Percentiles rank a stretch among this genome's conserved stretches.
These are phyloP conservation scores for Juglanconis juglandina DNA, from an alignment of 2,329 filamentous ascomycete species.

Conservation along the genomic window DNA sequence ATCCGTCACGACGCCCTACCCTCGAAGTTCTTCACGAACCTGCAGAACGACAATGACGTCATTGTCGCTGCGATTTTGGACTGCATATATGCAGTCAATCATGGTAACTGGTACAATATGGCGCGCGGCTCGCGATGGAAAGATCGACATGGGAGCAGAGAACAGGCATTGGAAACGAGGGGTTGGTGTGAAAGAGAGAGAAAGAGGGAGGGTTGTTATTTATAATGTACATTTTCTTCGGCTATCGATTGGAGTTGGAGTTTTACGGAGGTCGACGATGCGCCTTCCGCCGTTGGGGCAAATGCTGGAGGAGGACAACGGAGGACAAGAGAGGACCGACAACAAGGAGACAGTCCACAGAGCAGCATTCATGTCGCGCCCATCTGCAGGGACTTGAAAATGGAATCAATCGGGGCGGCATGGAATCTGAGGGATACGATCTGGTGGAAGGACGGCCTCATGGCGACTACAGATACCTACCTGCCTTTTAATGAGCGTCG, in stretches of 20 bases:
- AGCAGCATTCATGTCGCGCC: background rate
- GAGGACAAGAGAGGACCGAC: background rate
- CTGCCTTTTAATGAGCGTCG: slow-evolving; percentile 3
- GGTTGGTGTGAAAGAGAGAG: background rate
- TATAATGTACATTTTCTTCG: slow-evolving; percentile 17
- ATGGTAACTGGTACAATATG: background rate
- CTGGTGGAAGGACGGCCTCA: background rate
- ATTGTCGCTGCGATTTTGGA: background rate
- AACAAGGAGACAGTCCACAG: background rate
- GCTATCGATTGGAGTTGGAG: slow-evolving; percentile 12
- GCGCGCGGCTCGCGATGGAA: background rate
- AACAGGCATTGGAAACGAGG: slow-evolving; percentile 7
- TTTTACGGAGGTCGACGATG: slow-evolving; percentile 5
- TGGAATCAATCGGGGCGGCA: background rate
- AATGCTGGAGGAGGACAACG: background rate
- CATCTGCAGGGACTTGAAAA: background rate
- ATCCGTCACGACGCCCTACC: background rate
- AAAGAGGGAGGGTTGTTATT: background rate
- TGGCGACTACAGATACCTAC: background rate
- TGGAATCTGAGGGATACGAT: background rate
- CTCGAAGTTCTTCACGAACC: background rate
- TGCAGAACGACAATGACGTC: background rate
- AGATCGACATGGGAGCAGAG: background rate
- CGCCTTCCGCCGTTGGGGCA: background rate
- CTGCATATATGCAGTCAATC: background rate